Conservation (phyloP, 2,329 filamentous ascomycete genomes). For the Hysterium pulicare region DNA sequence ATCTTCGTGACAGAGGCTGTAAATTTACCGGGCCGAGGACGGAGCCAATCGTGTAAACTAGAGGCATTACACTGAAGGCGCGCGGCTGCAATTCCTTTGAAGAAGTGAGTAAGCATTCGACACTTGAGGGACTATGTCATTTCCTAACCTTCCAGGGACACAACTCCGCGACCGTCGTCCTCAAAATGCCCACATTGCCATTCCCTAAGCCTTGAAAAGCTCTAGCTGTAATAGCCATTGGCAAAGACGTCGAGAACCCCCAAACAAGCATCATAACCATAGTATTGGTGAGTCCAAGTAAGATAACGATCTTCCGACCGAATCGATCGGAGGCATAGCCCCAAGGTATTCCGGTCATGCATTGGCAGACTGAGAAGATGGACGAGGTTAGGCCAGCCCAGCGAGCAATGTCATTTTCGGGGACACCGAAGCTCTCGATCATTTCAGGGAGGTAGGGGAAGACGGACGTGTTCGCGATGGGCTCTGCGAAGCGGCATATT, state of each 20-base stretch:
- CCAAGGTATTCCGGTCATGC: slow-evolving; percentile 84
- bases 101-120: no score
- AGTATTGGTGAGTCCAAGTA: slow-evolving; percentile 70
- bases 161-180: slow-evolving; percentile 90
- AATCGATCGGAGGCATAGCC: slow-evolving; percentile 76
- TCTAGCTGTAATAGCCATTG: slow-evolving; percentile 75
- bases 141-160: slow-evolving; percentile 64
- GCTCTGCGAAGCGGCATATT: slow-evolving; percentile 88
- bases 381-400: slow-evolving; percentile 88
- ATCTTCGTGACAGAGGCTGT: not conserved
- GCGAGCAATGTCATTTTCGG: slow-evolving; percentile 41
- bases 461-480: slow-evolving; percentile 88
- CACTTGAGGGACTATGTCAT: no score
- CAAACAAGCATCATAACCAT: slow-evolving; percentile 80
- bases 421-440: slow-evolving; percentile 39
- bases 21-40: slow-evolving; percentile 70
- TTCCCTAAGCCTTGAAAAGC: slow-evolving; percentile 80
- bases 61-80: slow-evolving; percentile 90
- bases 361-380: slow-evolving; percentile 73
- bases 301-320: slow-evolving; percentile 79
- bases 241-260: slow-evolving; percentile 75
- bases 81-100: slow-evolving; percentile 73
- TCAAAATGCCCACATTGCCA: slow-evolving; percentile 80
- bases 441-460: slow-evolving; percentile 80
- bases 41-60: slow-evolving; percentile 83